Conservation (phyloP, 2,329 filamentous ascomycete species). For the Fusarium metavorans region DNA sequence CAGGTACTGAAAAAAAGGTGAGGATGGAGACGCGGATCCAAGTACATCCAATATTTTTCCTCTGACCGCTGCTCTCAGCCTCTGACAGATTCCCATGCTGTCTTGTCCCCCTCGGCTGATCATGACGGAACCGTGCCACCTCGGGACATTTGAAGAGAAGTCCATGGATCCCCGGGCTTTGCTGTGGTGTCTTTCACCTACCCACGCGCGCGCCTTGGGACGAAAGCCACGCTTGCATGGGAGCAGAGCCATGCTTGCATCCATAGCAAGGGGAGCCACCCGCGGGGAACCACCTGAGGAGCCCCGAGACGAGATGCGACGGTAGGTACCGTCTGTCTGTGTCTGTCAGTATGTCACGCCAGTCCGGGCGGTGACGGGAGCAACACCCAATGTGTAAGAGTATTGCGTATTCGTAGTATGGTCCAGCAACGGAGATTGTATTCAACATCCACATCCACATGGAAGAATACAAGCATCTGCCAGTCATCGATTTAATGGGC, state of each 20-base stretch:
- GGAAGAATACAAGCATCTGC: neutral
- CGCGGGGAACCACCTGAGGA: conserved; percentile 39
- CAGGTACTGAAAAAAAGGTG: neutral
- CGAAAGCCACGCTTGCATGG: neutral
- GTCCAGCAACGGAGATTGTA: neutral
- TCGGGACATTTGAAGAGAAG: conserved; percentile 17
- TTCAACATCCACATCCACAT: neutral
- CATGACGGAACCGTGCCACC: conserved; percentile 36
- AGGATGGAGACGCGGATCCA: neutral
- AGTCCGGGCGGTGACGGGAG: neutral
- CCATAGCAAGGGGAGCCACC: conserved; percentile 24
- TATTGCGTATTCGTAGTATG: neutral
- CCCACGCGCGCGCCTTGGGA: neutral
- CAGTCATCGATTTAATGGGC: neutral
- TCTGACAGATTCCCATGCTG: conserved; percentile 1
- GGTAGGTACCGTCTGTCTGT: neutral
- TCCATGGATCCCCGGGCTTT: neutral
- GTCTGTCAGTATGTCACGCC: conserved; percentile 16
- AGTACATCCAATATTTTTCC: neutral
- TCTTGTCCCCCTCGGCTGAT: conserved; percentile 41
- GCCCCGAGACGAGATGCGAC: conserved; percentile 38
- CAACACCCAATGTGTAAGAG: neutral
- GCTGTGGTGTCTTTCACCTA: neutral
- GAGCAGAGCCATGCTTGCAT: neutral
- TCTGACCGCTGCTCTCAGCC: neutral